Evolutionary conservation across 164 flowering plant genomes (phyloP).

Genomic region (Berberis vulgaris): DNA sequence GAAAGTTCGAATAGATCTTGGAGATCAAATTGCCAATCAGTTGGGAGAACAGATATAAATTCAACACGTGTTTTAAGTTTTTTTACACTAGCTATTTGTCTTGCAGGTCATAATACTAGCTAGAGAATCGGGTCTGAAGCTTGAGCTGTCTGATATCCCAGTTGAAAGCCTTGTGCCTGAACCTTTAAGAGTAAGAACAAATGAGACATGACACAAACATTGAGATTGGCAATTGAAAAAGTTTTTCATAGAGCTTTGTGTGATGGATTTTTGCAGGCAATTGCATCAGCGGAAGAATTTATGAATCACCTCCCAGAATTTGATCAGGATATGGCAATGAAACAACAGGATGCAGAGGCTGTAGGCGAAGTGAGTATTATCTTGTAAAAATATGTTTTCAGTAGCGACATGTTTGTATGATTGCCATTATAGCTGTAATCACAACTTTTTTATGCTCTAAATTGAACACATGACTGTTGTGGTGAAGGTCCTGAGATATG

Average conservation of each 20-base stretch:
- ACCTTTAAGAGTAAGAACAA: constrained; percentile 54
- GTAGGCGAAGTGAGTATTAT: constrained; percentile 62
- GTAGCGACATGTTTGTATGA: neutral
- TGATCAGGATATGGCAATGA: constrained; percentile 52
- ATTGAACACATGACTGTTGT: constrained; percentile 14
- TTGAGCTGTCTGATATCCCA: constrained; percentile 82
- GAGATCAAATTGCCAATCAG: neutral
- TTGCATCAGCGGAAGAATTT: constrained; percentile 71
- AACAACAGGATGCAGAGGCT: constrained; percentile 59
- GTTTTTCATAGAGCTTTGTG: neutral
- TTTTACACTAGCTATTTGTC: neutral
- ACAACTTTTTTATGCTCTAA: neutral
- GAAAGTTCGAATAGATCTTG: neutral
- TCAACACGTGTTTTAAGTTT: neutral
- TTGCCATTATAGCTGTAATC: neutral
- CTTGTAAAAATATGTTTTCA: neutral
- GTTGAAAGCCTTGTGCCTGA: constrained; percentile 87
- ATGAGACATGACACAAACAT: neutral
- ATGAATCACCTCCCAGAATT: constrained; percentile 71
- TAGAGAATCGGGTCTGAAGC: constrained; percentile 80
- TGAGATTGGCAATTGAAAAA: neutral
- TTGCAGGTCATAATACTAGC: constrained; percentile 91
- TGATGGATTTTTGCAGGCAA: constrained; percentile 33
- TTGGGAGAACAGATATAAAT: neutral
- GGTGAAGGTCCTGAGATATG: constrained; percentile 78